Base-by-base conservation (phyloP, 2,329 filamentous ascomycete genomes). In the Albifimbria verrucaria region DNA sequence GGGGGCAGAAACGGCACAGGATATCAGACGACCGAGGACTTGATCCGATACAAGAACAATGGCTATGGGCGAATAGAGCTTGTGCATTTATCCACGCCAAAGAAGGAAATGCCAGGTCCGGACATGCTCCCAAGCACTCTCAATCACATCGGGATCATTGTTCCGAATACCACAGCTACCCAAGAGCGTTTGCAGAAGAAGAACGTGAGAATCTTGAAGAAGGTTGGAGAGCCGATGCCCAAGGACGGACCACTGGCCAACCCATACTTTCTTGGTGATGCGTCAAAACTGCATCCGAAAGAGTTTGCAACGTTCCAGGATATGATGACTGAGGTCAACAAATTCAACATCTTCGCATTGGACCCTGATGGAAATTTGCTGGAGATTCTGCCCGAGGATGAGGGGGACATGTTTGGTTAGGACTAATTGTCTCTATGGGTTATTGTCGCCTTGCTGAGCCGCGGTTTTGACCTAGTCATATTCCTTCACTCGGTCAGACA, bases 1-100 rank as follows among this genome's bases (percentile, higher is more conserved):
- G 70, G 68, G 49, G 69, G 70, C n/a, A 60, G 61, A 44, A 72
- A 70, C 55, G 70, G 71, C 20, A 69, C 65, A 4, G 70, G 66
- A 10, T 71, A 64, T 51, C 69, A 72, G 57, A 70, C 65, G 2
- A 61, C 63, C 20, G 58, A 49, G 6, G 68, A 72, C 55, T 56
- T 72, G 41, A 49, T 55, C 20, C 59, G 62, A 10, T 60, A 70
- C 39, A 72, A 72, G 62, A 69, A 65, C 55, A 70, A 69, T 48
- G 53, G 56, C 11, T 59, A 62, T 28, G 68, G 68, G 2, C 51
- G 72, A 23, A 45, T 72, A 2, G 69, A 72, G 59, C 56, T 73
- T 11, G 52, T 67, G 12, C 52, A 62, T 42, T 51, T 65, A 45
- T 57, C 60, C 26, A 56, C 62, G 21, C 57, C 57, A 1, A 55